Conservation (phyloP, 148 eudicot species). For the Persicaria maculosa region DNA sequence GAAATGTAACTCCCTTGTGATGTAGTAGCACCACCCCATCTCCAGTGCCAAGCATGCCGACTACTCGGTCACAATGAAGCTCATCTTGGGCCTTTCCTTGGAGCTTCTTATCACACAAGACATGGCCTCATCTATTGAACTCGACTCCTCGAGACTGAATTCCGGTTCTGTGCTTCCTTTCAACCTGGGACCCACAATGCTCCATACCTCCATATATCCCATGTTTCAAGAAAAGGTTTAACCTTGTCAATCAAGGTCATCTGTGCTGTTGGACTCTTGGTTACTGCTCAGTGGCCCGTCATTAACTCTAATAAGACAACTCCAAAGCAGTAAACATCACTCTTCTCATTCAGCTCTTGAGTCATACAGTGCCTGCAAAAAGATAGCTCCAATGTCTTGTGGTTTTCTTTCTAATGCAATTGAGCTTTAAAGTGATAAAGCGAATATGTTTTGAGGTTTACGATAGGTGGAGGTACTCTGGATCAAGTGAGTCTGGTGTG, state of each 20-base stretch:
- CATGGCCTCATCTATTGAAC: constrained; percentile 22
- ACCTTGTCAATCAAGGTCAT: constrained; percentile 24
- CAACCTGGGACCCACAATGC: constrained; percentile 23
- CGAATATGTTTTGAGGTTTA: not conserved
- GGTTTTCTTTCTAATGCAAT: not conserved
- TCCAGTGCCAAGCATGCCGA: constrained; percentile 25
- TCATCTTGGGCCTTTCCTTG: constrained; percentile 26
- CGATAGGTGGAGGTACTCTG: constrained; percentile 16
- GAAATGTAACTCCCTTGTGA: not conserved
- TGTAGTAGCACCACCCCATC: not conserved
- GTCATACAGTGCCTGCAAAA: constrained; percentile 5
- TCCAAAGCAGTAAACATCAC: constrained; percentile 16
- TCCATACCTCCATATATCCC: constrained; percentile 19
- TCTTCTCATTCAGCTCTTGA: not conserved
- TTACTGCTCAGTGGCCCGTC: constrained; percentile 7
- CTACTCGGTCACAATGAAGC: constrained; percentile 21
- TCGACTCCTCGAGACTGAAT: constrained; percentile 20
- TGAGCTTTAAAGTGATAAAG: too few relatives aligned
- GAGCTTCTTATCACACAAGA: constrained; percentile 19
- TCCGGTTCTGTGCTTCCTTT: constrained; percentile 10
- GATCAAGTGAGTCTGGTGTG: constrained; percentile 25
- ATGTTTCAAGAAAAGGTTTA: constrained; percentile 18
- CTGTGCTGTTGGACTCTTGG: not conserved
- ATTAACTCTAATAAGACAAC: constrained; percentile 13
- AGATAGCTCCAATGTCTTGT: not conserved